Percentiles rank a stretch among this genome's conserved stretches.
Conservation (phyloP, 352 stramenopile species). For the Blastocystis sp. region DNA sequence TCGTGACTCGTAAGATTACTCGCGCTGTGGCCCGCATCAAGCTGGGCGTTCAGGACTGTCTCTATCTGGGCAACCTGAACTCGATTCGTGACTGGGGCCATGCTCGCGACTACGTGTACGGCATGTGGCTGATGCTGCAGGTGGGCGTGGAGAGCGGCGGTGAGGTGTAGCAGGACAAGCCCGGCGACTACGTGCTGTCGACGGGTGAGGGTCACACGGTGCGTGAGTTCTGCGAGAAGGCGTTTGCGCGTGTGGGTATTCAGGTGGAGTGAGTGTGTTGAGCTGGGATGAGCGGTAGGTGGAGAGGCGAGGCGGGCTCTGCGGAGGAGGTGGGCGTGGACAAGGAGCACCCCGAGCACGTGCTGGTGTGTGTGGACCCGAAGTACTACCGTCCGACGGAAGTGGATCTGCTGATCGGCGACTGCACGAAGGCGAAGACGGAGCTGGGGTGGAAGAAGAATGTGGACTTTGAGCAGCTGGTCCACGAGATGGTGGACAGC, state of each 20-base stretch:
- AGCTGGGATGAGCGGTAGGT: constrained; percentile 57
- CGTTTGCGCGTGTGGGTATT: constrained; percentile 84
- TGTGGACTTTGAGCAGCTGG: constrained; percentile 86
- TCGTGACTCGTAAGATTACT: constrained; percentile 97
- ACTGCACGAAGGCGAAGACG: constrained; percentile 86
- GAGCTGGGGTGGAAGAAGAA: constrained; percentile 86
- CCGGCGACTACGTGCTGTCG: constrained; percentile 86
- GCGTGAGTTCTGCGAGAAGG: constrained; percentile 92
- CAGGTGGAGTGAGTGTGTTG: constrained; percentile 86
- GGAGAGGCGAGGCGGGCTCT: constrained; percentile 75
- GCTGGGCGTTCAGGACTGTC: constrained; percentile 83
- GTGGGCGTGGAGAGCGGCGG: not conserved
- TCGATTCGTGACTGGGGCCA: constrained; percentile 96
- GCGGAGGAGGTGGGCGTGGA: constrained; percentile 87
- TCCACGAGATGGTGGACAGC: constrained; percentile 88
- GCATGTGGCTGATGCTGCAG: constrained; percentile 99
- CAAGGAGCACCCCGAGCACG: constrained; percentile 74
- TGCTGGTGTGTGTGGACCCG: constrained; percentile 90
- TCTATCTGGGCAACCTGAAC: constrained; percentile 95
- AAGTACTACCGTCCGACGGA: constrained; percentile 96
- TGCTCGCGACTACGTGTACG: constrained; percentile 93
- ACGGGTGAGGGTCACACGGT: constrained; percentile 96
- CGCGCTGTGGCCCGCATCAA: constrained; percentile 88
- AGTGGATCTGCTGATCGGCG: constrained; percentile 91
- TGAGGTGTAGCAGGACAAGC: constrained; percentile 74